These are phyloP conservation scores for Boletales sp. DNA, from an alignment of 768 basidiomycete genomes.

Conservation along the genomic window DNA sequence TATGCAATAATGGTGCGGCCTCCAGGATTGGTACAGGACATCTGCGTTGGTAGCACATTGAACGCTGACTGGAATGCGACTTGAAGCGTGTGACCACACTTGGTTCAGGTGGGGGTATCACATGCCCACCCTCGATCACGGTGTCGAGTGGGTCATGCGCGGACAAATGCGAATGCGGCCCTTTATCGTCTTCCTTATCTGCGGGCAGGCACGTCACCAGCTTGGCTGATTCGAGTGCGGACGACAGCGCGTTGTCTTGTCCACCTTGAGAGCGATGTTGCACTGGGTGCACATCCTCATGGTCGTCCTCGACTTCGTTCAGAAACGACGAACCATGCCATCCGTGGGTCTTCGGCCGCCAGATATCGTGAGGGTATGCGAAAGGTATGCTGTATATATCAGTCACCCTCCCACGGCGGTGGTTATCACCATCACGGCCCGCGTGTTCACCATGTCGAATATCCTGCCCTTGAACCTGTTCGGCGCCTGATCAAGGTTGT, in stretches of 20 bases:
- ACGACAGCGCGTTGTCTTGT: conserved; percentile 54
- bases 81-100: not conserved
- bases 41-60: conserved; percentile 40
- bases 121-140: not conserved
- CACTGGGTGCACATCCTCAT: conserved; percentile 38
- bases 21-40: conserved; percentile 22
- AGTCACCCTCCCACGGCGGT: conserved; percentile 4
- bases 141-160: conserved; percentile 24
- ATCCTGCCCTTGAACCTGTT: not conserved
- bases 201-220: conserved; percentile 56
- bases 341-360: conserved; percentile 3
- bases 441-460: not conserved
- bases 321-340: conserved; percentile 5
- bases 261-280: conserved; percentile 48
- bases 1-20: conserved; percentile 14
- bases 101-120: not conserved
- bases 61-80: conserved; percentile 15
- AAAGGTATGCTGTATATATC: conserved; percentile 24
- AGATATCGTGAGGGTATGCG: conserved; percentile 14
- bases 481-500: not conserved
- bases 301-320: conserved; percentile 28
- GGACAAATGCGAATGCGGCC: conserved; percentile 1
- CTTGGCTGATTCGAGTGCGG: conserved; percentile 80
- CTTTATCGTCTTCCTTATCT: not conserved
- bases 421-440: conserved; percentile 1